Base-by-base conservation (phyloP, 768 basidiomycete species). In the Piloderma croceum region DNA sequence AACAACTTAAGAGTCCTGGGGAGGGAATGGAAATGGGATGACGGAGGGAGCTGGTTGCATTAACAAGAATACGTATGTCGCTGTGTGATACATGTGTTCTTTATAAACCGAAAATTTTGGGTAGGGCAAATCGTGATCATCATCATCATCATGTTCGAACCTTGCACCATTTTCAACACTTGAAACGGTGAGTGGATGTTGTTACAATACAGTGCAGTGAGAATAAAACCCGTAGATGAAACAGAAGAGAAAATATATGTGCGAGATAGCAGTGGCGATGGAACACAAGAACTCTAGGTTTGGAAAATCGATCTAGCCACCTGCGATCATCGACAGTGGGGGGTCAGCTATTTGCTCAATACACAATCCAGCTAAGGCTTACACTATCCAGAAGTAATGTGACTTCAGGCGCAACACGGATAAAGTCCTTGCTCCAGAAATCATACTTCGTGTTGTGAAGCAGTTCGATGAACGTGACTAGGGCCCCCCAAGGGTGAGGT, bases 401-500 rank as follows among this genome's bases (percentile, higher is more conserved):
- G 50, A 91, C 89, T 61, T 91, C 89, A 29, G 89, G 88, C 41
- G 83, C 83, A 56, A 88, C 77, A 49, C 79, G 82, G 52, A 89
- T 76, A 55, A 90, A 91, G 46, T 83, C 81, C 59, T 85, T 88
- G 73, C 70, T 83, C 86, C 88, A 90, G 70, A 91, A 91, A 43
- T 88, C 85, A 53, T 90, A 91, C 64, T 83, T 88, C 41, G 79
- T 77, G 61, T 93, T 92, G 47, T 89, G 82, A 38, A 97, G 80
- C 47, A 96, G 66, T 63, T 94, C 90, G 53, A 94, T 91, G 64
- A 96, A 94, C 4, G 91, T 90, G 50, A 90, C 83, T 50, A 94
- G 64, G 20, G 91, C 81, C 43, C 94, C 93, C 91, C 92, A 97
- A 20, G 96, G 93, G 53, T 97, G 93, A 35, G 96, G 96, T 21